phyloP scores from a whole-genome alignment of 129 eudicot genomes.

The Lactuca saligna region DNA sequence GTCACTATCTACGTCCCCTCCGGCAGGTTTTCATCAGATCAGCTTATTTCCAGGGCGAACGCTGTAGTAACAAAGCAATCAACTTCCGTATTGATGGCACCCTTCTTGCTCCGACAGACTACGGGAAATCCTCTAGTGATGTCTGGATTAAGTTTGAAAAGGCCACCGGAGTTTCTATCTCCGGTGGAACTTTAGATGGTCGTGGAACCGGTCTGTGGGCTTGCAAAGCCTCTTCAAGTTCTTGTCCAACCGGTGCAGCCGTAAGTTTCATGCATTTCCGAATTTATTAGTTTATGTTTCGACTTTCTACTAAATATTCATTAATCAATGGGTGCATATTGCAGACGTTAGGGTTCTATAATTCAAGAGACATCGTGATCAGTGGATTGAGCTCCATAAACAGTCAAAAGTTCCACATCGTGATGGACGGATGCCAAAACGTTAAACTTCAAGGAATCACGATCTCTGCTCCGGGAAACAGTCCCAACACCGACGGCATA shows the following conservation, averaged over 20 bases:
- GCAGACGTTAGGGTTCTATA: slow-evolving; percentile 36
- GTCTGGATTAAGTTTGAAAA: slow-evolving; percentile 55
- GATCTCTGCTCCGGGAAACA: slow-evolving; percentile 51
- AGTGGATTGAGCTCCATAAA: slow-evolving; percentile 43
- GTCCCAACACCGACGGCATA: slow-evolving; percentile 70
- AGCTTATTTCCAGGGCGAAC: slow-evolving; percentile 39
- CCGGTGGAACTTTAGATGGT: slow-evolving; percentile 64
- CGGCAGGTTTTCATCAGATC: slow-evolving; percentile 43
- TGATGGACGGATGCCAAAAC: slow-evolving; percentile 43
- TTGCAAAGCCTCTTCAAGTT: slow-evolving; percentile 50
- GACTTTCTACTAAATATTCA: neutral
- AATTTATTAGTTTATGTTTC: neutral
- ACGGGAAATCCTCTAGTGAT: slow-evolving; percentile 22
- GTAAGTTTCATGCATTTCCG: slow-evolving; percentile 28
- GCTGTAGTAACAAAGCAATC: slow-evolving; percentile 47
- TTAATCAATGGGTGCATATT: neutral
- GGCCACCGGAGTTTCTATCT: slow-evolving; percentile 52
- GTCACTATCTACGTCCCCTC: slow-evolving; percentile 53
- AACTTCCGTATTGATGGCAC: slow-evolving; percentile 51
- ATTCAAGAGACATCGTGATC: slow-evolving; percentile 43
- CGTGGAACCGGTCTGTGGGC: slow-evolving; percentile 57
- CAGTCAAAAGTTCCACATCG: slow-evolving; percentile 56
- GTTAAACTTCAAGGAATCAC: slow-evolving; percentile 38
- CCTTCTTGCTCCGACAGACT: slow-evolving; percentile 61
- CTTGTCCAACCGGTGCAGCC: slow-evolving; percentile 64